Evolutionary conservation across 1,139 yeast genomes (phyloP), one percentile per base, ranked within the genome.

Genomic region (Hanseniaspora gamundiae): DNA sequence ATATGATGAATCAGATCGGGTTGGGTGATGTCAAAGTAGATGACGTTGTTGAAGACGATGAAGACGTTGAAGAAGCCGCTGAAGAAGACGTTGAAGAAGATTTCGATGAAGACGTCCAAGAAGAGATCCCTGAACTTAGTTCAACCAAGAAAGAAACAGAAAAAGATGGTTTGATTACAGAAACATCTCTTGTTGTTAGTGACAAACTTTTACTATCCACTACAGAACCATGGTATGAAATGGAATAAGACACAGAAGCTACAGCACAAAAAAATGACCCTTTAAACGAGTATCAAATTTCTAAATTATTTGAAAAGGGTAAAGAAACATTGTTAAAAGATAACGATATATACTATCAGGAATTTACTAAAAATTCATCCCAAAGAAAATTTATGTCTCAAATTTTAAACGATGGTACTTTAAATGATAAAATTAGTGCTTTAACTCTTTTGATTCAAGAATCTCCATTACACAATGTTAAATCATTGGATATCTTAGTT

Each of bases 361-460:
- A 85, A 59, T 83, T 85, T 59, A 74, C 86, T 35, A 76, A 82
- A 52, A 79, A 87, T 41, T 76, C 84, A 29, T 82, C 95, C 2
- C 95, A 88, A 62, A 80, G 78, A 61, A 83, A 82, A 71, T 88
- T 88, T 61, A 78, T 88, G 73, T 74, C 91, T 1, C 94, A 91
- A 63, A 81, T 91, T 51, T 73, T 91, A 57, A 72, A 88, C 6
- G 83, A 80, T 51, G 99, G 99, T 83, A 91, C 99, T 0, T 71
- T 91, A 53, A 81, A 79, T 55, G 99, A 91, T 80, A 88, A 91
- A 65, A 84, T 91, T 47, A 85, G 96, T 41, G 96, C 98, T 0
- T 71, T 91, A 56, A 88, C 98, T 0, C 74, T 91, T 59, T 69
- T 91, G 59, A 76, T 88, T 41, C 97, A 91, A 60, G 98, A 91